Percentiles rank a stretch among this genome's conserved stretches.
These are phyloP conservation scores for Capsicum baccatum DNA, from an alignment of 257 asterid species.

Conservation along the genomic window DNA sequence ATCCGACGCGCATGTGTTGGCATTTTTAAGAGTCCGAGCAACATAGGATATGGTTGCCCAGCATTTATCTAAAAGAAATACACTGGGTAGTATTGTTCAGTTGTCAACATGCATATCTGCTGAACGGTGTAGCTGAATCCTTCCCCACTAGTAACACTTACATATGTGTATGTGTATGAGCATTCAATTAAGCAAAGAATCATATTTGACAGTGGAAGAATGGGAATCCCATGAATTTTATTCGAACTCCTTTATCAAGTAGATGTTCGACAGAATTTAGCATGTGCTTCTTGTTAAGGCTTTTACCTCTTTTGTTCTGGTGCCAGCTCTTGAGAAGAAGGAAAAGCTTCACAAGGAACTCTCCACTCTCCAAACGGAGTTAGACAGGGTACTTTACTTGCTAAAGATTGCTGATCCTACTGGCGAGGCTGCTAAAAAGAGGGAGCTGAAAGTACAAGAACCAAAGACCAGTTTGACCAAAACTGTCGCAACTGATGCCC, in stretches of 20 bases:
- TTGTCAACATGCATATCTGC: conserved; percentile 24
- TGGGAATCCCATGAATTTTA: background rate
- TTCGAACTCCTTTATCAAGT: background rate
- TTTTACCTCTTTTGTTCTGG: conserved; percentile 30
- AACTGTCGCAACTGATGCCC: conserved; percentile 38
- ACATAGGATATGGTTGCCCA: background rate
- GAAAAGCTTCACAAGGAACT: conserved; percentile 64
- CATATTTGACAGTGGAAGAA: background rate
- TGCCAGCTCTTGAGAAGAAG: conserved; percentile 68
- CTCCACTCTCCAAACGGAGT: conserved; percentile 70
- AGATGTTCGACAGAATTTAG: conserved; percentile 12
- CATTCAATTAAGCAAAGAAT: background rate
- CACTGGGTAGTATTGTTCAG: background rate
- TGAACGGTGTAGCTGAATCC: background rate
- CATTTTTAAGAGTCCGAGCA: too few species aligned
- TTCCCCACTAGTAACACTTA: conserved; percentile 11
- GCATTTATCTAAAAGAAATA: conserved; percentile 21
- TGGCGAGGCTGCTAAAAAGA: conserved; percentile 81
- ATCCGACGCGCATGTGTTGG: too few species aligned
- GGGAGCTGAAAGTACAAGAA: conserved; percentile 54
- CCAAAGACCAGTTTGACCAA: conserved; percentile 38
- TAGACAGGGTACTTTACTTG: conserved; percentile 86
- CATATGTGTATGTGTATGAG: conserved; percentile 10
- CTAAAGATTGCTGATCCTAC: conserved; percentile 91
- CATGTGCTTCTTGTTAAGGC: conserved; percentile 29